These are phyloP conservation scores for Penicillium antarcticum DNA, from an alignment of 495 filamentous ascomycete genomes.

Conservation along the genomic window DNA sequence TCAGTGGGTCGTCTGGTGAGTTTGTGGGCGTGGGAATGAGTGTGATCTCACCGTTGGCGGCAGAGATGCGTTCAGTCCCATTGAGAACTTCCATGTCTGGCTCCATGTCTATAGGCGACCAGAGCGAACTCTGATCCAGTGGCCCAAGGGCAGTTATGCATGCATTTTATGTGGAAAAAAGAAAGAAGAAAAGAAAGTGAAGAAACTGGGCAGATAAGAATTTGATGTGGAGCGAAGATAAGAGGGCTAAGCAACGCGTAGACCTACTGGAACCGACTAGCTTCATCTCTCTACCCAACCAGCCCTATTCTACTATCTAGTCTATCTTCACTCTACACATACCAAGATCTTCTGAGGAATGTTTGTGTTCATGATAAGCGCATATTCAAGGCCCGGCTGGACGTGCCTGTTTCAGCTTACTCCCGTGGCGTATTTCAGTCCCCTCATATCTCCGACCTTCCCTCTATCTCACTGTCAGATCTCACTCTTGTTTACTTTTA, in stretches of 20 bases:
- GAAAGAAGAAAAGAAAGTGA: no score
- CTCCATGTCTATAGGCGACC: background rate
- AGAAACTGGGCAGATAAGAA: no score
- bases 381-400: background rate
- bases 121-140: background rate
- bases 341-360: no score
- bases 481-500: background rate
- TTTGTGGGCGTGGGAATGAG: slow-evolving; percentile 47
- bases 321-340: no score
- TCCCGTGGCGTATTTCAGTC: background rate
- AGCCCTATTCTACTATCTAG: no score
- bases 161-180: background rate
- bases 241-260: no score
- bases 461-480: background rate
- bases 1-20: slow-evolving; percentile 52
- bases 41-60: slow-evolving; percentile 32
- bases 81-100: slow-evolving; percentile 11
- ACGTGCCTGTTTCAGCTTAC: background rate
- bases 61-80: slow-evolving; percentile 18
- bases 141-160: background rate
- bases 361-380: background rate
- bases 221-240: no score
- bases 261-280: no score
- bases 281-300: no score
- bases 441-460: background rate